Base-by-base conservation (phyloP, 2,329 filamentous ascomycete genomes). In the Beauveria sp. region DNA sequence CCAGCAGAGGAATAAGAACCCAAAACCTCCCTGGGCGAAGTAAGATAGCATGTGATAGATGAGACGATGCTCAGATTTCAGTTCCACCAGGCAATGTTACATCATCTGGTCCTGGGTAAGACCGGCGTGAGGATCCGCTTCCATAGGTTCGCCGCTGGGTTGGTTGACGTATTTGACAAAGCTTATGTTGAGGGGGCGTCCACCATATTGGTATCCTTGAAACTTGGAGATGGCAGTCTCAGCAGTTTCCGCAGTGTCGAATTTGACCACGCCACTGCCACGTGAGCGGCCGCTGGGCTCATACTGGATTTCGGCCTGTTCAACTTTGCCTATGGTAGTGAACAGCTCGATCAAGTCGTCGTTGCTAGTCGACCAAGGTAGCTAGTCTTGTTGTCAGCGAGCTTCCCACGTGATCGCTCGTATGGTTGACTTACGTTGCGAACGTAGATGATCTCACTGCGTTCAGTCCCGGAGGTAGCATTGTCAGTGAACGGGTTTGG, bases 81-180 rank as follows among this genome's bases (percentile, higher is more conserved):
- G 16, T 20, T 42, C 45, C 22, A 10, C 22, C 38, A 53, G 26
- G 38, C 16, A 22, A 38, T 26, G 63, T 71, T 78, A 98, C 93
- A 98, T 96, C 77, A 98, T 97, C 80, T 98, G 93, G 72, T 98
- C 93, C 77, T 98, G 95, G n/a, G 92, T 96, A 72, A 96, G 77
- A 64, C 88, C 89, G 56, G 81, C 85, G 61, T 84, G 82, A 66
- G 90, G 85, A 65, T 91, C 86, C 40, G 87, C 90, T 67, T 97
- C 93, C 91, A 97, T 96, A 67, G 80, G 83, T 65, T 93, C 88
- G 65, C 77, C 79, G 55, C 81, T 81, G 46, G 85, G 82, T 58
- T 84, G 80, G 72, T 88, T 93, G 66, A 90, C 80, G 76, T 98
- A 98, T 76, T 95, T 96, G 79, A 97, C 93, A 71, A 90, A 98